A percentile compares a stretch with the other conserved stretches of the same genome.
Evolutionary conservation across 129 eudicot genomes (phyloP).

Genomic region (Centrapalus pauciflorus): DNA sequence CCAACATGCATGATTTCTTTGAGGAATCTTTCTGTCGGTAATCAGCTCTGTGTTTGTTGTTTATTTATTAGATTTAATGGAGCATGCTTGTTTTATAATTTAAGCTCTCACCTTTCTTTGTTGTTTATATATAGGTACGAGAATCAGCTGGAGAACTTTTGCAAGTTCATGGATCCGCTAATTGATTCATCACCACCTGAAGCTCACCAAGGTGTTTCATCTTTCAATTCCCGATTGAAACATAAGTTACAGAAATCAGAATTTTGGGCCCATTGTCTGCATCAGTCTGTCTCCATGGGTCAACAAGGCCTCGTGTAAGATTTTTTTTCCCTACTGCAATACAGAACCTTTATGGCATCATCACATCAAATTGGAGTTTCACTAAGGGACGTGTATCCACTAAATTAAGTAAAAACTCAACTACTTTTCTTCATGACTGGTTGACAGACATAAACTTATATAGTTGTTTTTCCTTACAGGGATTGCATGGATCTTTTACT

Average conservation of each 20-base stretch:
- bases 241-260: slow-evolving; percentile 63
- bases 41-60: slow-evolving; percentile 8
- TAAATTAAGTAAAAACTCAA: background rate
- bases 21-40: background rate
- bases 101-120: background rate
- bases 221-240: slow-evolving; percentile 59
- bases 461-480: slow-evolving; percentile 44
- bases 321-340: slow-evolving; percentile 12
- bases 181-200: slow-evolving; percentile 89
- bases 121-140: slow-evolving; percentile 44
- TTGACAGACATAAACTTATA: slow-evolving; percentile 8
- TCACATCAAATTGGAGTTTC: background rate
- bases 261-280: slow-evolving; percentile 86
- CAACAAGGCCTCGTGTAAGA: slow-evolving; percentile 92
- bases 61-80: background rate
- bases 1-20: background rate
- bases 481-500: slow-evolving; percentile 87
- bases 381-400: background rate
- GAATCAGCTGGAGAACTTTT: slow-evolving; percentile 79
- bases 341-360: slow-evolving; percentile 9
- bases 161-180: slow-evolving; percentile 89
- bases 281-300: slow-evolving; percentile 78
- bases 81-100: background rate
- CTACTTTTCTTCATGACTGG: background rate
- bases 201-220: slow-evolving; percentile 51